Evolutionary conservation across 1,284 basidiomycete species (phyloP), one percentile per base, ranked within the genome.

Genomic region (Ceratobasidium sp.): DNA sequence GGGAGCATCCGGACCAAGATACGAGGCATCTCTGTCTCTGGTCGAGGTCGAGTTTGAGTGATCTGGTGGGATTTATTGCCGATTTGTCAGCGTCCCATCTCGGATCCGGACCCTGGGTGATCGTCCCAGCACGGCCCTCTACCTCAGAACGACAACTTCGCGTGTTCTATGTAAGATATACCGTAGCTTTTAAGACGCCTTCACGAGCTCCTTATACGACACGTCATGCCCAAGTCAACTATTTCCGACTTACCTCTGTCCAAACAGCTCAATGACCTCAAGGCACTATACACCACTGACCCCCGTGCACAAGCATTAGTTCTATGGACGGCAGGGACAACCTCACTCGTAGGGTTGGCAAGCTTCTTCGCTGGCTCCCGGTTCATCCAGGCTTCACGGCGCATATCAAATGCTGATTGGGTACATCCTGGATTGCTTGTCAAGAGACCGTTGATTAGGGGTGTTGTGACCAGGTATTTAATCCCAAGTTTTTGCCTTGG

Each of bases 391-490:
- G 33, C 60, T 27, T 53, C 50, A 25, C 19, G 60, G 39, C 33
- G 90, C 14, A 82, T 90, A 44, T 79, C 77, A 56, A 88, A 83
- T 72, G 79, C 82, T 6, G 86, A 88, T 36, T 88, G 84, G 81
- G 79, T 91, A 36, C 87, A 86, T 0, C 84, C 84, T 0, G 78
- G 83, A 68, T 77, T 86, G 56, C 75, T 90, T 53, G 75, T 77
- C n/a, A 79, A 80, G 71, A 82, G 80, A 70, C 80, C 82, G 56
- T 88, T 87, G 87, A 79, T 92, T 44, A 86, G 83, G 72, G 91
- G 91, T 5, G 78, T 84, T 7, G 90, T 93, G 19, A 90, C 89
- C 3, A 86, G 82, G 89, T 90, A 74, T 74, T 82, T 74, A 21
- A 36, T 27, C 72, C 25, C 13, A 41, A 52, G n/a, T 23, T 21